A percentile compares a stretch with the other conserved stretches of the same genome.
phyloP scores from a whole-genome alignment of 1,139 yeast species.

The Diutina siamensis region DNA sequence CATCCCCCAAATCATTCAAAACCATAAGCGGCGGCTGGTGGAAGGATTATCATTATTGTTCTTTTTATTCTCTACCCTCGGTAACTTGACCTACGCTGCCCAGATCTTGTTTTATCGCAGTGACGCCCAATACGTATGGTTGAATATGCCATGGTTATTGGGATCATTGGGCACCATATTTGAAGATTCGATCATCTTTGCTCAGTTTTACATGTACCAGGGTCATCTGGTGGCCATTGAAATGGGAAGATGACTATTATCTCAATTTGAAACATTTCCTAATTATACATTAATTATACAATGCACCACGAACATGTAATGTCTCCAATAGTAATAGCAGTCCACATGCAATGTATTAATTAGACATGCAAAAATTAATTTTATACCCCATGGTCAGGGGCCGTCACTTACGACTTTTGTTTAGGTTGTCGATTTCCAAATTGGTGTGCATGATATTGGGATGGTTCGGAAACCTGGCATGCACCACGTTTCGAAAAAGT shows the following conservation, averaged over 20 bases:
- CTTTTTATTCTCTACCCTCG: conserved; percentile 63
- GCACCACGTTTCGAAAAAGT: no score
- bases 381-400: no score
- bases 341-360: no score
- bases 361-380: no score
- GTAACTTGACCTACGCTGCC: conserved; percentile 67
- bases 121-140: conserved; percentile 45
- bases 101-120: conserved; percentile 59
- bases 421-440: no score
- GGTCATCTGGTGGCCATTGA: neutral
- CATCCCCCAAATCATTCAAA: conserved; percentile 69
- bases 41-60: conserved; percentile 66
- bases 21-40: conserved; percentile 56
- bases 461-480: no score
- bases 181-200: conserved; percentile 52
- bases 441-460: no score
- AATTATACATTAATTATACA: no score
- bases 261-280: no score
- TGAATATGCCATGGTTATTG: conserved; percentile 63
- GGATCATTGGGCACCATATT: conserved; percentile 67
- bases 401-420: no score
- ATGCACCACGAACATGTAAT: no score
- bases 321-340: no score
- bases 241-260: neutral
- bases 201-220: conserved; percentile 49